A percentile compares a stretch with the other conserved stretches of the same genome.
Evolutionary conservation across 2,329 filamentous ascomycete species (phyloP).

Genomic region (Macrophomina pseudophaseolina): DNA sequence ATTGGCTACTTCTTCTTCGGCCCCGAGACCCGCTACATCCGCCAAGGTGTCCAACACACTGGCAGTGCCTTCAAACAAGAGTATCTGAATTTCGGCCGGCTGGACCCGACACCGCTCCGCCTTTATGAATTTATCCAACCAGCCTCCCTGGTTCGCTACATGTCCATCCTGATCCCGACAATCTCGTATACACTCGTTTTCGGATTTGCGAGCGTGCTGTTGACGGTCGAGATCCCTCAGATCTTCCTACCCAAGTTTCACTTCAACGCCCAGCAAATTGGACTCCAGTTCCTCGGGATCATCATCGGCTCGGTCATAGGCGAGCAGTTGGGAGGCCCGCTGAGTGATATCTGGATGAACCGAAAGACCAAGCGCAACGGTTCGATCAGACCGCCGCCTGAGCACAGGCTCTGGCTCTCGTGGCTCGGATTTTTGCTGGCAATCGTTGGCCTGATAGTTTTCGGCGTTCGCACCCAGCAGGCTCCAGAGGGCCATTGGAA

Average conservation of each 20-base stretch:
- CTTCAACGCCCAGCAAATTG: conserved; percentile 63
- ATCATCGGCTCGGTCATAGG: conserved; percentile 64
- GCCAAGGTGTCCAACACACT: conserved; percentile 42
- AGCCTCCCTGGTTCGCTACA: conserved; percentile 51
- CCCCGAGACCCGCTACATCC: conserved; percentile 61
- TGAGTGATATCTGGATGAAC: conserved; percentile 61
- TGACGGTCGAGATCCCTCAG: conserved; percentile 65
- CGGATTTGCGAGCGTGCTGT: conserved; percentile 58
- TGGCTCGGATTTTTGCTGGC: conserved; percentile 59
- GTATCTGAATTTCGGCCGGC: conserved; percentile 50
- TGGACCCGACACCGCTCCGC: conserved; percentile 58
- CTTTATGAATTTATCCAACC: conserved; percentile 59
- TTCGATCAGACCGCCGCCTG: conserved; percentile 46
- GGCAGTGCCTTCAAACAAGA: conserved; percentile 51
- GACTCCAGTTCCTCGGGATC: conserved; percentile 62
- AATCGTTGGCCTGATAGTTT: conserved; percentile 60
- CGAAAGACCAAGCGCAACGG: conserved; percentile 43
- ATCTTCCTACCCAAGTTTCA: conserved; percentile 61
- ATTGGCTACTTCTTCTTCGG: conserved; percentile 61
- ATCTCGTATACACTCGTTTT: conserved; percentile 64
- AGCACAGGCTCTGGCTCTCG: conserved; percentile 63
- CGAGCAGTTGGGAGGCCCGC: conserved; percentile 61
- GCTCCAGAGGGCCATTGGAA: conserved; percentile 56
- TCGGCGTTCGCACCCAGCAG: conserved; percentile 57
- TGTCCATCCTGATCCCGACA: conserved; percentile 58